Evolutionary conservation across 225 moss, liverwort and hornwort species (phyloP).

Genomic region (Straminergon stramineum): DNA sequence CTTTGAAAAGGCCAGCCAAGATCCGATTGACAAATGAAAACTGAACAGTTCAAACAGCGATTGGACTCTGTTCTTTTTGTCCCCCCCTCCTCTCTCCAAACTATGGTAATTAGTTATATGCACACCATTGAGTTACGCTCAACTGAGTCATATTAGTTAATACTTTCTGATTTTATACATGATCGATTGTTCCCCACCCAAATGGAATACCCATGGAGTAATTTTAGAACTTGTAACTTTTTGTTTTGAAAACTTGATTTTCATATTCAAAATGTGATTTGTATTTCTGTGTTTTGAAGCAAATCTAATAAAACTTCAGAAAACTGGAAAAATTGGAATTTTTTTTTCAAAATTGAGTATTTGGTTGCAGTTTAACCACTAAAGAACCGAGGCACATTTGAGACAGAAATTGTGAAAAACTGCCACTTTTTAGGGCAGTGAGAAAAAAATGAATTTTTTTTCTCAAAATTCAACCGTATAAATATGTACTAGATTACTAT

Average conservation of each 20-base stretch:
- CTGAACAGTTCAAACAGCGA: background rate
- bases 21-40: background rate
- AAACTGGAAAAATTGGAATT: background rate
- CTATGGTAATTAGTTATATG: background rate
- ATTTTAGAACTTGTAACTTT: background rate
- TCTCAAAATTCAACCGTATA: no score
- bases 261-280: background rate
- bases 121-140: background rate
- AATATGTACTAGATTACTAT: no score
- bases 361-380: background rate
- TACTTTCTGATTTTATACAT: background rate
- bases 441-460: no score
- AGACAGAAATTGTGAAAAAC: no score
- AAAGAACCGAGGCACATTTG: no score
- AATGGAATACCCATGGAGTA: background rate
- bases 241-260: background rate
- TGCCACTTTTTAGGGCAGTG: no score
- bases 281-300: background rate
- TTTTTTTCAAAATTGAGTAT: background rate
- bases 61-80: background rate
- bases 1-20: background rate
- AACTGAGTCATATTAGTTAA: background rate
- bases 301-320: background rate
- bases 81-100: background rate
- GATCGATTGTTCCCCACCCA: background rate